phyloP scores from a whole-genome alignment of 768 basidiomycete species.

The Leccinum rimulosum region DNA sequence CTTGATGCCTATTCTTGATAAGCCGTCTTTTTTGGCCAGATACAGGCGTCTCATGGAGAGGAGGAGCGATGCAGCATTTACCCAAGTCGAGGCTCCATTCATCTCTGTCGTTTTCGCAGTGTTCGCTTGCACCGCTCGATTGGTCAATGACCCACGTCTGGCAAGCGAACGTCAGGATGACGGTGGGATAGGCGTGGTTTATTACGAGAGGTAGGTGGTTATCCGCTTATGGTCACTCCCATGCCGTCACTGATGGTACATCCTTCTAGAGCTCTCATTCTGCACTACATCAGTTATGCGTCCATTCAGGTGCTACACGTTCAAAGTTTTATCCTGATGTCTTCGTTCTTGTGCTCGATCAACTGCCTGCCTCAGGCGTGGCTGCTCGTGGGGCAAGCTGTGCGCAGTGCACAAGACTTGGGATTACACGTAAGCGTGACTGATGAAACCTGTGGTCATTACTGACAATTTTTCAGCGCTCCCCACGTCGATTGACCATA shows the following conservation, averaged over 20 bases:
- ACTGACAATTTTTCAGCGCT: constrained; percentile 53
- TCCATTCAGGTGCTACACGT: constrained; percentile 85
- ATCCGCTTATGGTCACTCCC: neutral
- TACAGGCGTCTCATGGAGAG: constrained; percentile 77
- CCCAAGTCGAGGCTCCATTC: constrained; percentile 69
- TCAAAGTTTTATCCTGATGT: constrained; percentile 85
- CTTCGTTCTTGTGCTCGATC: constrained; percentile 87
- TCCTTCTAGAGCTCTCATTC: constrained; percentile 67
- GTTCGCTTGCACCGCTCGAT: constrained; percentile 82
- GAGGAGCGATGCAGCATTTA: constrained; percentile 47
- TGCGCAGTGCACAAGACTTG: constrained; percentile 86
- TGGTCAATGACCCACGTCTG: constrained; percentile 73
- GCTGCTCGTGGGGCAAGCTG: constrained; percentile 88
- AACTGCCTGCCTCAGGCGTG: constrained; percentile 94
- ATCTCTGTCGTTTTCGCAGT: constrained; percentile 82
- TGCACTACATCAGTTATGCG: constrained; percentile 90
- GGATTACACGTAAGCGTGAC: constrained; percentile 79
- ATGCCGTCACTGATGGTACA: constrained; percentile 1
- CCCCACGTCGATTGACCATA: constrained; percentile 70
- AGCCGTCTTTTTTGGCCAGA: constrained; percentile 72
- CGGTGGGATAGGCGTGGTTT: constrained; percentile 87
- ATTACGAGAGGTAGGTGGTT: constrained; percentile 72
- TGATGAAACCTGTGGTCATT: constrained; percentile 4
- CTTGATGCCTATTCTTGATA: constrained; percentile 83
- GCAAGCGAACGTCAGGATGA: constrained; percentile 61